Evolutionary conservation across 495 filamentous ascomycete species (phyloP).

Genomic region (Bombardia bombarda): DNA sequence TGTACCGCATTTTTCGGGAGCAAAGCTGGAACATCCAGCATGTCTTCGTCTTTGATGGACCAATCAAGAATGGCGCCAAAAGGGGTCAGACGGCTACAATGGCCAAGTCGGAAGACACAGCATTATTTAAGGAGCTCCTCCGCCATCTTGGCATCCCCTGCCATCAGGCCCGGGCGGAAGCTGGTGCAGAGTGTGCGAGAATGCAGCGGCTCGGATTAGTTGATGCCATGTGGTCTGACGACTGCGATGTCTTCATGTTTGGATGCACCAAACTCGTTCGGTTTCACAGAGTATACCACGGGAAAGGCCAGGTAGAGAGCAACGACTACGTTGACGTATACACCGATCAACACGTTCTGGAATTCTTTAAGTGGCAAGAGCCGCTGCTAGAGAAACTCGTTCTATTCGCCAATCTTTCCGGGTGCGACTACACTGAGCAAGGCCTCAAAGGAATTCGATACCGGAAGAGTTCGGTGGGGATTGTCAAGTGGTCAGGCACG

Average conservation of each 20-base stretch:
- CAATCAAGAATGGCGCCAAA: background rate
- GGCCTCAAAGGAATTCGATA: background rate
- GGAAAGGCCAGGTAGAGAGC: background rate
- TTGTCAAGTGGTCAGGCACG: too few relatives aligned
- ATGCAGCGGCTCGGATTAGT: background rate
- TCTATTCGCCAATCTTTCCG: background rate
- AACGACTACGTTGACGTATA: background rate
- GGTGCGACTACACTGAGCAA: conserved; percentile 1
- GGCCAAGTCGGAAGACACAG: background rate
- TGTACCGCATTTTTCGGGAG: background rate
- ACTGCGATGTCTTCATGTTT: background rate
- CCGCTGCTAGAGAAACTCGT: background rate
- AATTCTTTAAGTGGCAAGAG: background rate
- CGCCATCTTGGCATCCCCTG: background rate
- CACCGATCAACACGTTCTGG: background rate
- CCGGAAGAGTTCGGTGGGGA: background rate
- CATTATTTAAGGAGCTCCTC: background rate
- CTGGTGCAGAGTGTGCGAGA: background rate
- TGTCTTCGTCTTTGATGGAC: conserved; percentile 2
- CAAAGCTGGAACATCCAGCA: background rate
- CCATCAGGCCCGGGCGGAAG: background rate
- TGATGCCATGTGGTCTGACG: conserved; percentile 1
- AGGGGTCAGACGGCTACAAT: background rate
- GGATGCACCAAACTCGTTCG: background rate
- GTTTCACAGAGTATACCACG: background rate